These are phyloP conservation scores for Zoysia matrella DNA, from an alignment of 202 grass and related monocot species.

Conservation along the genomic window DNA sequence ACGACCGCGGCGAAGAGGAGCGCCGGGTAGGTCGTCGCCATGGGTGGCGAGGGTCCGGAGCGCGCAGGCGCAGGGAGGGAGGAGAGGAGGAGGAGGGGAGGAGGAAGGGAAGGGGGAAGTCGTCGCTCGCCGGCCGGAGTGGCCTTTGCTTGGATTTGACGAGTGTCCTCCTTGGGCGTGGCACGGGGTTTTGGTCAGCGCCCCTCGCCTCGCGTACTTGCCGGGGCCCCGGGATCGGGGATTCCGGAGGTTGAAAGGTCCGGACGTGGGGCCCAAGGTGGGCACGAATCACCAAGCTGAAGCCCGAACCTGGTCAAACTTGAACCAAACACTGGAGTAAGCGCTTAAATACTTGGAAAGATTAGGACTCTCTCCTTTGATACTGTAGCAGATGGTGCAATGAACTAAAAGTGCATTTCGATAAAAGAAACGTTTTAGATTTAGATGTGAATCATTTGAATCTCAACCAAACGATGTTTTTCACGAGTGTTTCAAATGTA, in stretches of 20 bases:
- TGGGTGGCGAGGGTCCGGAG: neutral
- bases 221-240: conserved; percentile 8
- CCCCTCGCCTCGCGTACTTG: conserved; percentile 34
- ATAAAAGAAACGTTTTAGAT: too few relatives aligned
- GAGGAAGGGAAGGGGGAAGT: neutral
- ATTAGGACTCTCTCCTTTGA: too few relatives aligned
- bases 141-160: conserved; percentile 45
- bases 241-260: neutral
- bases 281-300: conserved; percentile 24
- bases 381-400: too few relatives aligned
- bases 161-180: neutral
- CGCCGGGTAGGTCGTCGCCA: neutral
- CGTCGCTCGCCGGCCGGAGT: conserved; percentile 35
- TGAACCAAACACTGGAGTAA: too few relatives aligned
- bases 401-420: too few relatives aligned
- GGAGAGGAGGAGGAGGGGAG: too few relatives aligned
- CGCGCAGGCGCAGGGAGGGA: too few relatives aligned
- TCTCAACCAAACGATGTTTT: too few relatives aligned
- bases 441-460: too few relatives aligned
- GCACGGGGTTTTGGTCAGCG: conserved; percentile 12
- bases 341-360: too few relatives aligned
- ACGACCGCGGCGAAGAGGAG: neutral
- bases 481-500: too few relatives aligned
- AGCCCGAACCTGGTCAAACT: too few relatives aligned
- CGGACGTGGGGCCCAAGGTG: neutral